A percentile compares a stretch with the other conserved stretches of the same genome.
phyloP scores from a whole-genome alignment of 2,329 filamentous ascomycete genomes.

The Colletotrichum sp. region DNA sequence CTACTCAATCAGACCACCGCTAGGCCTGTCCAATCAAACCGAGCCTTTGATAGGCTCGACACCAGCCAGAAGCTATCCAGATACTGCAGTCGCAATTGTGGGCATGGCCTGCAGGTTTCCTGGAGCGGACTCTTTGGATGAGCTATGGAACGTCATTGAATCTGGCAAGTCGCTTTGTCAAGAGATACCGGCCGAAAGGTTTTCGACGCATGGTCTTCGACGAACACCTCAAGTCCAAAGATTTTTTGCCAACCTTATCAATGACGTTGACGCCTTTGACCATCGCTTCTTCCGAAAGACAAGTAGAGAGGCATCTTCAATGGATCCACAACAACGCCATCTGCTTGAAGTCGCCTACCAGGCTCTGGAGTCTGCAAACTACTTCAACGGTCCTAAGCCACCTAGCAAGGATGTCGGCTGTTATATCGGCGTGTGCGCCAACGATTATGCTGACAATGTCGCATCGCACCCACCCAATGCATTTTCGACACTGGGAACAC shows the following conservation, averaged over 20 bases:
- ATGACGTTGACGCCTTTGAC: constrained; percentile 35
- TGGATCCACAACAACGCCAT: constrained; percentile 36
- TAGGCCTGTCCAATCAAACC: background rate
- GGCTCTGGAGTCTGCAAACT: constrained; percentile 26
- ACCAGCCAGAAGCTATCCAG: background rate
- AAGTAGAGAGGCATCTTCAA: constrained; percentile 27
- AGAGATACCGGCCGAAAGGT: background rate
- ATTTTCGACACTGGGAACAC: constrained; percentile 30
- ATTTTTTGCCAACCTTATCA: constrained; percentile 17
- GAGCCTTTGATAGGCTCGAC: background rate
- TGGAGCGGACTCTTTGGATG: background rate
- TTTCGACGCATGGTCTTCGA: background rate
- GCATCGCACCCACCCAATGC: constrained; percentile 22
- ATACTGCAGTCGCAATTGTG: background rate
- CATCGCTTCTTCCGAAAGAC: constrained; percentile 42
- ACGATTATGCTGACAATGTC: constrained; percentile 25
- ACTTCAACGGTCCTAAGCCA: constrained; percentile 23
- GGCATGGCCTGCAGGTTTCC: background rate
- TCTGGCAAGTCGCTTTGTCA: background rate
- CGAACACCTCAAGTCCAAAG: background rate
- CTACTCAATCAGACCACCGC: background rate
- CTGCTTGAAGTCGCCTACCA: constrained; percentile 39
- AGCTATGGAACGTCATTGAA: background rate
- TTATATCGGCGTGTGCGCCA: constrained; percentile 21
- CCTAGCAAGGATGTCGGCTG: constrained; percentile 33